Base-by-base conservation (phyloP, 1,139 yeast species). In the Pichia sp. region DNA sequence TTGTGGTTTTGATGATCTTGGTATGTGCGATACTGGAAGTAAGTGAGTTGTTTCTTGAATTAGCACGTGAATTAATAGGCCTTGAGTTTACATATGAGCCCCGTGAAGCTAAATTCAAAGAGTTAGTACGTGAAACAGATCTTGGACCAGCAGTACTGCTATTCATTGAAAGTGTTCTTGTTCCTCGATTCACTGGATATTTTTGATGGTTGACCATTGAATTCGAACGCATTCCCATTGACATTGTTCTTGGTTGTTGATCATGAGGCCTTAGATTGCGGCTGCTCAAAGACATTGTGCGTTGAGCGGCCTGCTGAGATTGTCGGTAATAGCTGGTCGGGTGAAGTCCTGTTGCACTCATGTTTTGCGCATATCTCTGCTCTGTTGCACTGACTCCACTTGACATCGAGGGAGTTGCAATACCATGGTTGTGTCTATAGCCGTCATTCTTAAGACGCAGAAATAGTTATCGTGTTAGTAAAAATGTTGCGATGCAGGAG, bases 1-100 rank as follows among this genome's bases (percentile, higher is more conserved):
- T 55, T 9, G 61, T 56, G 1, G 47, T 48, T 42, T 52, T 56
- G 18, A 55, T 51, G 7, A 57, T 49, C 11, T 56, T 57, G 1
- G 59, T 56, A 19, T 50, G 51, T 7, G 53, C 48, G 1, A 51
- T 47, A 18, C 36, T 47, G 2, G 60, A 55, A 4, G 57, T 53
- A 7, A 58, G 49, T 0, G 59, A 55, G 3, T 58, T 56, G 7
- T 56, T 43, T 3, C 57, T 51, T 2, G 55, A 49, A 34, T 41
- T 45, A 24, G 25, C 17, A 17, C 31, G 17, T 3, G 44, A 41
- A 7, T 54, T 18, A 30, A 21, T 7, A 6, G n/a, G 15, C 5
- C 17, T n/a, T 5, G 32, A 18, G 18, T 28, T 14, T 4, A 17
- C 18, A 30, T 30, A 18, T 9, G 20, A 4, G 12, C n/a, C 10